Evolutionary conservation across 2,329 filamentous ascomycete species (phyloP), one percentile per base, ranked within the genome.

Genomic region (Tolypocladium tropicale): DNA sequence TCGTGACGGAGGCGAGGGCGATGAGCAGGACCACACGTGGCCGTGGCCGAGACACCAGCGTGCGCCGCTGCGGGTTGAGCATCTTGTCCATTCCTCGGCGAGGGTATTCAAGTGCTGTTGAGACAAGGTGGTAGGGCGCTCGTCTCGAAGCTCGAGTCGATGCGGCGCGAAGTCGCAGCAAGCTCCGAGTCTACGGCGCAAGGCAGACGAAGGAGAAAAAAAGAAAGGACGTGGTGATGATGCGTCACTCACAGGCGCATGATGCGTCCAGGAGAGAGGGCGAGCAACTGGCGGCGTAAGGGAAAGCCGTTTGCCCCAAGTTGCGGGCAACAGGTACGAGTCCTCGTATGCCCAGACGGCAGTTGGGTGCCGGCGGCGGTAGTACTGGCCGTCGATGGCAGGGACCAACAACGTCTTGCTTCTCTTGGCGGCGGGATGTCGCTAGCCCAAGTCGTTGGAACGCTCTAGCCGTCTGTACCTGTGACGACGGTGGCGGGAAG

Each of bases 1-100:
- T 68, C n/a, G 71, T 68, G 23, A 73, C 60, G 37, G 71, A 63
- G 33, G 72, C 72, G 25, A 77, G 56, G 34, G 67, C 66, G 28
- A 77, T 64, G 37, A 78, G 60, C 11, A 78, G 60, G 33, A 79
- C 59, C 41, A 72, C 68, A 63, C 70, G 74, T 55, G 75, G 73
- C 57, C 75, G 69, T 50, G 74, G 67, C 55, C 74, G 66, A 59
- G 67, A 62, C 57, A 66, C 59, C 53, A 68, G 59, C 54, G 65
- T 62, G 54, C 67, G 68, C 56, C 66, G 60, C 49, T 67, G 61
- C 37, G 65, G 61, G 41, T 64, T 65, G 58, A 71, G 65, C 65
- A 70, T 70, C 57, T 70, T 73, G 56, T 59, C 60, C 67, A 64
- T 62, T 55, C 54, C 57, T 55, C 37, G 6, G 58, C 41, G 32